Evolutionary conservation across 176 grass and related monocot genomes (phyloP).

Genomic region (Triticum timopheevii): DNA sequence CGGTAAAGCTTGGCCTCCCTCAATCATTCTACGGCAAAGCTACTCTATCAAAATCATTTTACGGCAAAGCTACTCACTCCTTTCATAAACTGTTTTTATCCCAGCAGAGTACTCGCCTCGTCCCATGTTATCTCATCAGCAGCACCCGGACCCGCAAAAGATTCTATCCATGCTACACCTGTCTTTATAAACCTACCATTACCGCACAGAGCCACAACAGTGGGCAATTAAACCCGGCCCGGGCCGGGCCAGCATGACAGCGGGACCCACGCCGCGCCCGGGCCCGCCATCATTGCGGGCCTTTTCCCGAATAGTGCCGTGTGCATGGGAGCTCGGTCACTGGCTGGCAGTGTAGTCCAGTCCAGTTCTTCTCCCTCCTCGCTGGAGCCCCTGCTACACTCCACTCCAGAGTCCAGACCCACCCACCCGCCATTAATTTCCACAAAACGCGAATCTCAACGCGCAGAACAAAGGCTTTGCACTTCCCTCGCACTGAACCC

Average conservation of each 20-base stretch:
- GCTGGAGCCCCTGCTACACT: constrained; percentile 5
- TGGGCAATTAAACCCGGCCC: not conserved
- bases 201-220: not conserved
- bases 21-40: not conserved
- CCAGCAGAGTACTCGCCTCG: not conserved
- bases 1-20: too few relatives aligned
- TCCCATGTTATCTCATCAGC: not conserved
- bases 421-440: constrained; percentile 38
- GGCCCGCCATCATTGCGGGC: not conserved
- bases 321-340: not conserved
- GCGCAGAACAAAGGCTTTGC: not conserved
- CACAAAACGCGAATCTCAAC: constrained; percentile 9
- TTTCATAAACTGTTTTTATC: constrained; percentile 2
- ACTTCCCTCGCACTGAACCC: not conserved
- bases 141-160: not conserved
- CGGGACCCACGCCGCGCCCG: too few relatives aligned
- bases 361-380: not conserved
- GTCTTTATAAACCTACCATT: not conserved
- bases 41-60: not conserved
- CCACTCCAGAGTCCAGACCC: not conserved
- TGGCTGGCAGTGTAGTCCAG: not conserved
- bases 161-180: not conserved
- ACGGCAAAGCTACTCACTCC: not conserved
- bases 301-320: constrained; percentile 1
- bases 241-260: not conserved